Base-by-base conservation (phyloP, 139 green algal genomes). In the Micractinium sp. region DNA sequence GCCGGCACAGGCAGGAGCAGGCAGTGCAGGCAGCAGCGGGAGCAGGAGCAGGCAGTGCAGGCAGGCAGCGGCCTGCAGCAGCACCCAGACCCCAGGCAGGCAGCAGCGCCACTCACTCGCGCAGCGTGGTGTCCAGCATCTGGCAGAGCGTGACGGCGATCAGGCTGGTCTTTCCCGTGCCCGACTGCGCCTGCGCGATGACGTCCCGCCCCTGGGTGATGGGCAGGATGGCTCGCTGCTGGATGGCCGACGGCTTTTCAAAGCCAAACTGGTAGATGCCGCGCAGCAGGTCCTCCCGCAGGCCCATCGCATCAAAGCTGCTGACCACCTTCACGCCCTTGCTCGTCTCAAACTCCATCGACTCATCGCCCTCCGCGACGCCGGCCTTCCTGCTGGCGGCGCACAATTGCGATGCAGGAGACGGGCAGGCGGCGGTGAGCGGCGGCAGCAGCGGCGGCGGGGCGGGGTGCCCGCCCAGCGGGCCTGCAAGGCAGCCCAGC, bases 101-200 rank as follows among this genome's bases (percentile, higher is more conserved):
- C 9, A 0, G 38, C 38, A 66, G 39, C 38, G 4, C 16, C 0
- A 13, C 90, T 92, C 76, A 92, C 92, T 94, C 92, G 69, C 67
- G 69, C 25, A 85, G 91, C 27, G 83, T 88, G 16, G 90, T 97
- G 91, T 99, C 97, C 53, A 99, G 38, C 69, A 96, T 90, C 92
- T 99, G 98, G 92, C 95, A 98, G 14, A 97, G 92, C 0, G 96
- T 91, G 18, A 99, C 87, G 0, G 97, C 95, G 60, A 99, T 99
- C 90, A 99, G 95, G 15, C 96, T 98, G 1, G 97, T 99, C 89
- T 99, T 99, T 60, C 98, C 98, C 39, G 98, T 99, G 36, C 98
- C 98, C 7, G 96, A 99, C 91, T 99, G 98, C 27, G 98, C 98
- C 90, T 99, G 97, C 16, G 98, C 98, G 85, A 99, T 99, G 20